Base-by-base conservation (phyloP, 108 stramenopile species). In the Craspedostauros australis region DNA sequence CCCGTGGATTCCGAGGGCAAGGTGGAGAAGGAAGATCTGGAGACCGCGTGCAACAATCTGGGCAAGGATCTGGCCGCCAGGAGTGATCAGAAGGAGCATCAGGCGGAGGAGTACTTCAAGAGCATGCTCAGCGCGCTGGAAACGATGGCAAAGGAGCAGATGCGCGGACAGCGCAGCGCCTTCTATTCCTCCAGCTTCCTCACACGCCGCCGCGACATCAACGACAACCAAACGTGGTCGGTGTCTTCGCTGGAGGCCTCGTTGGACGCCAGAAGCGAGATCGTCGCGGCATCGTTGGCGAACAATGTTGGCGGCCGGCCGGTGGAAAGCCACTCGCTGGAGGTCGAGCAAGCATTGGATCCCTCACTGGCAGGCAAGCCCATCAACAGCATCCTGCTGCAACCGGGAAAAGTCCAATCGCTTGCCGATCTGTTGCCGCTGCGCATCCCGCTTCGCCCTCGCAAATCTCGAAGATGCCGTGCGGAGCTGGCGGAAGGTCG, bases 401-500 rank as follows among this genome's bases (percentile, higher is more conserved):
- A 62, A 63, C 32, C 27, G 21, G 21, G 34, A 21, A 5, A 22
- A 47, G 28, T 36, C 0, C 6, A 16, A 2, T 30, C 27, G 8
- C 41, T 60, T 15, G 46, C 51, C n/a, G 54, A 44, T 4, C 42
- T 76, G 32, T 32, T 87, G 0, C 89, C 89, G 0, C 70, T 81
- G 8, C 83, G 76, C n/a, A 71, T 86, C 25, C 68, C 78, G 1
- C 66, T 81, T 23, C 76, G 79, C 19, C 61, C 75, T 5, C 67
- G 85, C 28, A 76, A 73, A 44, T 75, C 73, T 25, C 52, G 86
- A 29, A 66, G 92, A 58, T 90, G 88, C 51, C 68, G 79, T 4
- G 71, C 72, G 15, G 92, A 94, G 57, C 54, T 86, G 25, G 77
- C 71, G 33, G 75, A 66, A 27, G 84, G 86, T 9, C 64, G 77